These are phyloP conservation scores for Xylona heveae DNA, from an alignment of 495 filamentous ascomycete species.

Conservation along the genomic window DNA sequence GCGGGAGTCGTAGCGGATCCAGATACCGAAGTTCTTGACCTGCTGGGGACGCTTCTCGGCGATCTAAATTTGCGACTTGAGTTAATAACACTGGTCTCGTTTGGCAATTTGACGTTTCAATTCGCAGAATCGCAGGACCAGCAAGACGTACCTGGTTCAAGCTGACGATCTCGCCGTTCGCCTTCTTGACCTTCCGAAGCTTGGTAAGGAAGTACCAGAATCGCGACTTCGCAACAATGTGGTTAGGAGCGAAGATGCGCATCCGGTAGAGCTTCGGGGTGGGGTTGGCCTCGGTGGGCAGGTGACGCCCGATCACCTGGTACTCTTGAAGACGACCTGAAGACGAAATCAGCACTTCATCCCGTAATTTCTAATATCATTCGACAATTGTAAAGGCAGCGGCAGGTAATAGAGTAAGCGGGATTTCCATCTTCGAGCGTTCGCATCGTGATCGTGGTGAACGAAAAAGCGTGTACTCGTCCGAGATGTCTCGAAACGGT, in stretches of 20 bases:
- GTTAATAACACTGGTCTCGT: constrained; percentile 1
- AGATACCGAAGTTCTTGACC: constrained; percentile 99
- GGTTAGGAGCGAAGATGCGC: constrained; percentile 97
- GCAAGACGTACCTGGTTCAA: constrained; percentile 65
- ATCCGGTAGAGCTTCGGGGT: constrained; percentile 98
- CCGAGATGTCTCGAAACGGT: no score
- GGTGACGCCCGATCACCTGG: constrained; percentile 98
- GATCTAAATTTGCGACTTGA: constrained; percentile 36
- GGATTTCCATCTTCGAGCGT: no score
- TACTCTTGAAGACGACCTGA: constrained; percentile 97
- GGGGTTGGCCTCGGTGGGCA: constrained; percentile 88
- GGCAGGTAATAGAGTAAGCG: no score
- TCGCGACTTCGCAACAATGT: constrained; percentile 92
- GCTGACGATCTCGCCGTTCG: constrained; percentile 95
- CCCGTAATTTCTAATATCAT: neutral
- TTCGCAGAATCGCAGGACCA: neutral
- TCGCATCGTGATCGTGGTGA: no score
- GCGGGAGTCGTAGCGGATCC: constrained; percentile 99
- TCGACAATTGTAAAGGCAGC: no score
- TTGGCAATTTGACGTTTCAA: neutral
- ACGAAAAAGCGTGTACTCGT: no score
- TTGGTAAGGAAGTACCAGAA: constrained; percentile 99
- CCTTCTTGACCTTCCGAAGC: constrained; percentile 99
- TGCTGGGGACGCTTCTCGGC: constrained; percentile 93
- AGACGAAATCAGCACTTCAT: constrained; percentile 14